A percentile compares a stretch with the other conserved stretches of the same genome.
Conservation (phyloP, 441 rosid genomes). For the Mallotus japonicus region DNA sequence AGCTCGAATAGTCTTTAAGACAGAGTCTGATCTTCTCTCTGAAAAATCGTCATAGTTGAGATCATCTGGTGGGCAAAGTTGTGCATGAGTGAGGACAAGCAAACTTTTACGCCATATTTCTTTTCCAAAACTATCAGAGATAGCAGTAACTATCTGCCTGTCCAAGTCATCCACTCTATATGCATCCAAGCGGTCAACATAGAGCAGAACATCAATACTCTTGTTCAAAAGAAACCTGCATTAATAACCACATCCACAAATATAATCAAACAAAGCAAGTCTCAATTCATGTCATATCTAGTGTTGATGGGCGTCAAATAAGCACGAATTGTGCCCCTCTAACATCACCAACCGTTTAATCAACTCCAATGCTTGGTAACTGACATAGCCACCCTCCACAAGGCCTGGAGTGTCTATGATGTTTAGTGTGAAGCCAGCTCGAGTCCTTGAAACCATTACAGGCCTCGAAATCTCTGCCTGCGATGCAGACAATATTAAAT, state of each 20-base stretch:
- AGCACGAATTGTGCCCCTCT: neutral
- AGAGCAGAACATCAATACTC: conserved; percentile 78
- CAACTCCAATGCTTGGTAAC: conserved; percentile 81
- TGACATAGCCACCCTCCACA: conserved; percentile 94
- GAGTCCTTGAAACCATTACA: conserved; percentile 75
- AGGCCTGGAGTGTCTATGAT: conserved; percentile 91
- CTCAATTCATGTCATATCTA: neutral
- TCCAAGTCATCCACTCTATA: conserved; percentile 97
- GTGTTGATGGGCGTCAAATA: neutral
- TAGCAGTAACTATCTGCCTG: conserved; percentile 70
- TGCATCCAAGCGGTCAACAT: conserved; percentile 86
- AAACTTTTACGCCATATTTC: conserved; percentile 77
- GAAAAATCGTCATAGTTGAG: conserved; percentile 64
- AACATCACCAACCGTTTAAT: conserved; percentile 65
- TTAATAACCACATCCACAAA: conserved; percentile 2
- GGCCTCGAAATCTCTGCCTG: conserved; percentile 86
- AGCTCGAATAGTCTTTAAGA: conserved; percentile 49
- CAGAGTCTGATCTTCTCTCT: conserved; percentile 73
- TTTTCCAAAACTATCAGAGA: conserved; percentile 77
- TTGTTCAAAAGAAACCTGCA: conserved; percentile 86
- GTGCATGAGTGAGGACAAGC: conserved; percentile 90
- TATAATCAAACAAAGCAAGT: neutral
- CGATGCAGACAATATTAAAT: conserved; percentile 16
- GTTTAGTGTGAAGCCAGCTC: conserved; percentile 82
- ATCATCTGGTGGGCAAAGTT: conserved; percentile 83